These are phyloP conservation scores for Nelumbo lutea DNA, from an alignment of 164 flowering plant species.

Conservation along the genomic window DNA sequence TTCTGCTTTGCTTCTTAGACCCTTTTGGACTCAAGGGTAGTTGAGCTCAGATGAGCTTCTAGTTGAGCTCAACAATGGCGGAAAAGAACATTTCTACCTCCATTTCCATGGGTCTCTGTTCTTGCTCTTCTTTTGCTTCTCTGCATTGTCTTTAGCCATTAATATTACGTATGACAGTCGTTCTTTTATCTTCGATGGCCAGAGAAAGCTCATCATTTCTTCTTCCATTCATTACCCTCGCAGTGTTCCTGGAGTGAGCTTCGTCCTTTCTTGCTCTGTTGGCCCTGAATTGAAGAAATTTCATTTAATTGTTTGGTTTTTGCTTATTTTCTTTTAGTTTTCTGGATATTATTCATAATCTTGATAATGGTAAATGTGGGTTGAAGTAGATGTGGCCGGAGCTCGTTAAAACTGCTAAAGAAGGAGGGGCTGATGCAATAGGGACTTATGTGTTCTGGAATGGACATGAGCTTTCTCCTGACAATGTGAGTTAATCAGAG, in stretches of 20 bases:
- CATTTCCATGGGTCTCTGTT: no score
- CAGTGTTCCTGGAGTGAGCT: no score
- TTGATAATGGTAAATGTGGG: conserved; percentile 1
- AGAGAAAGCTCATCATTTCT: no score
- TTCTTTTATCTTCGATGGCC: conserved; percentile 53
- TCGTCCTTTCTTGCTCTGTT: not conserved
- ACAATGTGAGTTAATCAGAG: conserved; percentile 35
- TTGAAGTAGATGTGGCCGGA: conserved; percentile 90
- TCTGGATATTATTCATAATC: not conserved
- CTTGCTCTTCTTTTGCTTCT: not conserved
- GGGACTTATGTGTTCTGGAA: conserved; percentile 58
- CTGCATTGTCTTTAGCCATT: conserved; percentile 14
- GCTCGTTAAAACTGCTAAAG: conserved; percentile 69
- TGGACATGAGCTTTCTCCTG: no score
- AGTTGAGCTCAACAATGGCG: no score
- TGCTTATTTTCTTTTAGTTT: no score
- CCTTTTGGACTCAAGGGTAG: no score
- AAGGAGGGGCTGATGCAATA: conserved; percentile 78
- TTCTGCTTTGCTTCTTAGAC: no score
- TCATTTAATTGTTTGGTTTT: no score
- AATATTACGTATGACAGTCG: conserved; percentile 80
- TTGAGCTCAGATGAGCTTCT: no score
- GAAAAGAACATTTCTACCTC: no score
- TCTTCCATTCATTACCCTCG: no score
- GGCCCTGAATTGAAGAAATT: conserved; percentile 4